Evolutionary conservation across 768 basidiomycete species (phyloP), one percentile per base, ranked within the genome.

Genomic region (Lactarius indigo): DNA sequence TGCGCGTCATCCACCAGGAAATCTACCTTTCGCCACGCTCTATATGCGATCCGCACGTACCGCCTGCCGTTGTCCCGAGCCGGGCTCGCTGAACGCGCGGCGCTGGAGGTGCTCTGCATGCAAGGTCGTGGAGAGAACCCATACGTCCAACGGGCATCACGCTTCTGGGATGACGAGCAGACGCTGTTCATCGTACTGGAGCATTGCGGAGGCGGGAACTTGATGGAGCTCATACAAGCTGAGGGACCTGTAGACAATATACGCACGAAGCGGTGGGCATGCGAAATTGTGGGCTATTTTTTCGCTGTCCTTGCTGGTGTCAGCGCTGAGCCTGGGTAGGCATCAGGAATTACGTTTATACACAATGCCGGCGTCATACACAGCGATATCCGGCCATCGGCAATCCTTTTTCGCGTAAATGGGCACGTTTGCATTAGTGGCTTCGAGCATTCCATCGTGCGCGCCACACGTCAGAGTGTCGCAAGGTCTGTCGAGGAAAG

Each of bases 101-200:
- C 61, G 1, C 41, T 71, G 47, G 64, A 64, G 42, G 58, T 66
- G 18, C 50, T 71, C 42, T 63, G 61, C 35, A 39, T 26, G 28
- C 41, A 50, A 30, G 44, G 8, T 5, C 42, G 60, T 1, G 55
- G 44, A 17, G 63, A 39, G 42, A 71, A 57, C 30, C 56, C 59
- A 30, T 71, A 66, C 35, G 62, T 71, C 26, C 64, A 69, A 58
- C 64, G 54, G 23, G 63, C 65, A 52, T 63, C 57, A 30, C 64
- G 68, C 28, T 61, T 63, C 50, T 71, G 70, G 70, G 70, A 71
- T 20, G 68, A 71, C 52, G 68, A 61, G 15, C 62, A 62, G 55
- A 63, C 50, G 5, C 58, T 62, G 9, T 71, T 66, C 59, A 66
- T 70, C 31, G 68, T 71, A 41, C 47, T 61, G 20, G 68, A 69